Evolutionary conservation across 2,329 filamentous ascomycete species (phyloP), one percentile per base, ranked within the genome.

Genomic region (Fusarium tjaetaba): DNA sequence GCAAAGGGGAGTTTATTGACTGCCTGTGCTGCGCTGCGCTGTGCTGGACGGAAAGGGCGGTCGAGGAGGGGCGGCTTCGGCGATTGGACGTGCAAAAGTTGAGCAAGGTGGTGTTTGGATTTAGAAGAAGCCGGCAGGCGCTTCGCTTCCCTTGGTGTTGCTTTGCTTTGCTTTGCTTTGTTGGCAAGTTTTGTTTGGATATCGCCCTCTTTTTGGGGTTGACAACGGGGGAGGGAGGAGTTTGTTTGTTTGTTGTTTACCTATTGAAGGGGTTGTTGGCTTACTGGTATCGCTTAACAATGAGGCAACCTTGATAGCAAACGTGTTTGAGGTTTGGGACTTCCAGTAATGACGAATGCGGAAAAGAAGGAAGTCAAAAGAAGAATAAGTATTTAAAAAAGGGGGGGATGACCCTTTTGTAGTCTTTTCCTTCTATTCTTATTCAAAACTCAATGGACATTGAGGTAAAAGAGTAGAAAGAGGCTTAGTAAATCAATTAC

Each of bases 11-110:
- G 36, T 26, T 42, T 26, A 32, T 30, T 52, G 30, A 20, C 30
- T 52, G 45, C 26, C 45, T 48, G 48, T 24, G 46, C 28, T 49
- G 43, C 4, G 24, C 49, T 36, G 49, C 4, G 26, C 49, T 36
- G 49, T 28, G 34, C 24, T 28, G 34, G 7, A 64, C 46, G 75
- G 65, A 76, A 78, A 78, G 76, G 75, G 76, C 76, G 76, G 76
- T 78, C 76, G 61, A 74, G 73, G 71, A 67, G 61, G 51, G 53
- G 65, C 55, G 75, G 67, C 68, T 73, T 73, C 61, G 71, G 73
- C 64, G 64, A 72, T 69, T 69, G 61, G 67, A 67, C 45, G 49
- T n/a, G 64, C 22, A 51, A 46, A 73, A 55, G 51, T 38, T 18
- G 34, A 55, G 34, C 45, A 46, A 36, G 45, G 53, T 53, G 45